These are phyloP conservation scores for Trichoderma aggressivum DNA, from an alignment of 2,329 filamentous ascomycete species.

Conservation along the genomic window DNA sequence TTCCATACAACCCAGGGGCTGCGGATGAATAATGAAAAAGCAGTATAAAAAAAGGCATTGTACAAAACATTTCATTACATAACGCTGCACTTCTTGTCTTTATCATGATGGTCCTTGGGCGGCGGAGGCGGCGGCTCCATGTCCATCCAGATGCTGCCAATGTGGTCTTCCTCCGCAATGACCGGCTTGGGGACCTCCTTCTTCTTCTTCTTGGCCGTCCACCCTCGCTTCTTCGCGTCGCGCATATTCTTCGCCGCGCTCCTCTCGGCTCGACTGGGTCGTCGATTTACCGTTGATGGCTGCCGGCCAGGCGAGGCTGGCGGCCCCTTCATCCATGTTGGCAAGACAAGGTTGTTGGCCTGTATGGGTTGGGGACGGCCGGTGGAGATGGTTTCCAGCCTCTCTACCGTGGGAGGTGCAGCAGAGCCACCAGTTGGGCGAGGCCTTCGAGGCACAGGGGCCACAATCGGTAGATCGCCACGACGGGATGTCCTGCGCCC, in stretches of 20 bases:
- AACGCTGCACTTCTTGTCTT: constrained; percentile 50
- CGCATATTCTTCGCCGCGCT: constrained; percentile 61
- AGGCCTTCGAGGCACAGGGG: constrained; percentile 52
- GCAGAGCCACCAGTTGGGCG: constrained; percentile 34
- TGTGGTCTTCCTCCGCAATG: constrained; percentile 29
- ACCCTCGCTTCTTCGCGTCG: constrained; percentile 57
- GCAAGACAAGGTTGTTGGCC: constrained; percentile 25
- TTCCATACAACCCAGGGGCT: not conserved
- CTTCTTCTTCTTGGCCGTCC: constrained; percentile 45
- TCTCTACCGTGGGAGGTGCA: constrained; percentile 47
- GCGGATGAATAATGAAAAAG: not conserved
- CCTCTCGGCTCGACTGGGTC: constrained; percentile 54
- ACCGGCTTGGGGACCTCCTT: constrained; percentile 26
- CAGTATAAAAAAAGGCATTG: not conserved
- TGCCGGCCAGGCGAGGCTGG: constrained; percentile 36
- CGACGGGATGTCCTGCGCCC: constrained; percentile 32
- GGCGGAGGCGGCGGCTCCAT: constrained; percentile 45
- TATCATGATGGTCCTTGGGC: constrained; percentile 36
- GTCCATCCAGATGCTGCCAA: constrained; percentile 54
- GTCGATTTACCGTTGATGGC: constrained; percentile 44
- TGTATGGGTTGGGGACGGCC: constrained; percentile 22
- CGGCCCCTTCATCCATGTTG: constrained; percentile 36
- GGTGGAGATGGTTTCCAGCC: constrained; percentile 55
- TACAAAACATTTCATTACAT: constrained; percentile 40
- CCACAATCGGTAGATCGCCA: constrained; percentile 47